Evolutionary conservation across 306 rosid species (phyloP).

Genomic region (Glycine soja): DNA sequence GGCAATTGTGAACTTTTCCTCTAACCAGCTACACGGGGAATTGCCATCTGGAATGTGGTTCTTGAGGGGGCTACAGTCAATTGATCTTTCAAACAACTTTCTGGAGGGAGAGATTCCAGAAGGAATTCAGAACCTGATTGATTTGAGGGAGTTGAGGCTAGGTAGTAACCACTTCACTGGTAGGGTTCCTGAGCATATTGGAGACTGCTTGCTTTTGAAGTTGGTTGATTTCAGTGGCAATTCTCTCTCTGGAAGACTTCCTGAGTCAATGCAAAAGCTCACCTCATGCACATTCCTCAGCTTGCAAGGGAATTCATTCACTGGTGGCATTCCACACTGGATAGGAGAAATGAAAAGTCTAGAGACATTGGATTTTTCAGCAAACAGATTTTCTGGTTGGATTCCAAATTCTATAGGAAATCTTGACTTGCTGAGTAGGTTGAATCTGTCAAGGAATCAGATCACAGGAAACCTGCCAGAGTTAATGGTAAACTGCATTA

Average conservation of each 20-base stretch:
- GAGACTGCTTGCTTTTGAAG: conserved; percentile 68
- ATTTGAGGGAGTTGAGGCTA: conserved; percentile 66
- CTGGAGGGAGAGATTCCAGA: conserved; percentile 74
- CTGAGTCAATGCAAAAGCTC: conserved; percentile 76
- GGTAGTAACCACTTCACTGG: conserved; percentile 72
- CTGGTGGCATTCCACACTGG: conserved; percentile 79
- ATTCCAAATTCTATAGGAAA: conserved; percentile 82
- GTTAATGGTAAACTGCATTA: conserved; percentile 63
- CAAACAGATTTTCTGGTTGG: conserved; percentile 73
- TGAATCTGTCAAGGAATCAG: conserved; percentile 74
- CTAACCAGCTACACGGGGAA: conserved; percentile 67
- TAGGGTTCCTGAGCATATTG: conserved; percentile 68
- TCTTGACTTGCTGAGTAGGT: conserved; percentile 59
- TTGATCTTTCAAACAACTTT: conserved; percentile 80
- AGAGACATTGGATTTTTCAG: conserved; percentile 71
- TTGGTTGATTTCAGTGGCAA: conserved; percentile 78
- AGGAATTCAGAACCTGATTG: conserved; percentile 71
- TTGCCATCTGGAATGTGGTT: conserved; percentile 80
- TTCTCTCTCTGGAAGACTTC: conserved; percentile 68
- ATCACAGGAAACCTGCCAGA: conserved; percentile 79
- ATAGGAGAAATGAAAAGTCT: conserved; percentile 79
- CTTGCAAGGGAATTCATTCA: conserved; percentile 71
- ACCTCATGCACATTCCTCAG: conserved; percentile 67
- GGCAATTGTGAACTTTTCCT: conserved; percentile 68
- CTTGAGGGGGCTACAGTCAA: conserved; percentile 70